Evolutionary conservation across 1,139 yeast species (phyloP), one percentile per base, ranked within the genome.

Genomic region (Scheffersomyces segobiensis): DNA sequence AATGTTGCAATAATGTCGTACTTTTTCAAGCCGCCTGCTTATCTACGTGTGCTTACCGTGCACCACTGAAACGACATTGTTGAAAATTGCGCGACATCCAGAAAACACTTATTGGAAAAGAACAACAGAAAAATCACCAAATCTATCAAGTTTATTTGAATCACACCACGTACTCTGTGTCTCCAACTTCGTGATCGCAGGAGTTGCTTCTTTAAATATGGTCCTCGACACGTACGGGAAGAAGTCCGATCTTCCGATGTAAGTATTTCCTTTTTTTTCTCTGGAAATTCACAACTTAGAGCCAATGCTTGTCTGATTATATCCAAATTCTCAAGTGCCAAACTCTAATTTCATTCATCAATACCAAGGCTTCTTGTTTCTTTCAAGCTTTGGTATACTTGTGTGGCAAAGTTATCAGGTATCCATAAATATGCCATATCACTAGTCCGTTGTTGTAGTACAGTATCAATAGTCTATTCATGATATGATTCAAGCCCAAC

Each of bases 191-290:
- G 7, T 32, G 42, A 7, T 32, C 17, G 17, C 42, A 32, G 42
- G 42, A 14, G 42, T 32, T 32, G 42, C 2, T 32, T 48, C 4
- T 49, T 49, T 53, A 59, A 59, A 55, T 56, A 73, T 73, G 76
- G 72, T 66, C 55, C 64, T 71, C 55, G 76, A 75, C 61, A 68
- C 73, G 52, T 74, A 71, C 61, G 78, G 78, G 53, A 80, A 79
- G 71, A 79, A 77, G 68, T 67, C 76, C 21, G 86, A 81, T 62
- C 78, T 83, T 63, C 87, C 87, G 57, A 72, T 78, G 72, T 79
- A 78, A 60, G 76, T 75, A 60, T 55, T 32, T 10, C 12, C 42
- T 32, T 32, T 32, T 8, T 32, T 32, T 32, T 10, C 32, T 24
- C 32, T 24, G 32, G 32, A 24, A 24, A 24, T 24, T n/a, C 32